A percentile compares a stretch with the other conserved stretches of the same genome.
Conservation (phyloP, 805 yeast species). For the Dipodascopsis tothii region DNA sequence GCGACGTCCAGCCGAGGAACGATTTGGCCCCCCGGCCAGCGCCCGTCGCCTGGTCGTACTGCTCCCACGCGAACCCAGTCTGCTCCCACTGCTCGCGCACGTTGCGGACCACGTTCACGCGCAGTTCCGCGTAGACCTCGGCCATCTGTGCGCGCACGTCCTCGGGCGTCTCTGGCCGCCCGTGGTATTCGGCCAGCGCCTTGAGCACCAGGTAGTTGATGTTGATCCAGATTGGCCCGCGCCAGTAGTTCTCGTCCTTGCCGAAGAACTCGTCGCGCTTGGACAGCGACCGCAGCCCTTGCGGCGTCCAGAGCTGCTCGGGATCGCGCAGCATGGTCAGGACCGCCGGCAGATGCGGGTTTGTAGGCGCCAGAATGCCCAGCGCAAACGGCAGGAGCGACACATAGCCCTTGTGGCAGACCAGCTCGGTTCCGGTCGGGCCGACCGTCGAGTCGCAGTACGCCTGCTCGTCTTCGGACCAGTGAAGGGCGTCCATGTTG, state of each 20-base stretch:
- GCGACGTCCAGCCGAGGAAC: slow-evolving; percentile 90
- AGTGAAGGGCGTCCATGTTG: slow-evolving; percentile 69
- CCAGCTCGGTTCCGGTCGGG: slow-evolving; percentile 50
- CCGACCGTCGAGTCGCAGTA: slow-evolving; percentile 82
- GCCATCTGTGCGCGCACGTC: slow-evolving; percentile 37
- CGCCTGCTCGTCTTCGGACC: slow-evolving; percentile 58
- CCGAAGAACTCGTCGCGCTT: slow-evolving; percentile 57
- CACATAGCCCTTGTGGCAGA: slow-evolving; percentile 87
- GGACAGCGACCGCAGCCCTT: slow-evolving; percentile 76
- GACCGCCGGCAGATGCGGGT: slow-evolving; percentile 40
- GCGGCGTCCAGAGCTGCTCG: slow-evolving; percentile 65
- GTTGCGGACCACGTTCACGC: slow-evolving; percentile 61
- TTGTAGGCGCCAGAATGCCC: slow-evolving; percentile 48
- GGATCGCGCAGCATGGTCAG: slow-evolving; percentile 59
- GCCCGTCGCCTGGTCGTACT: slow-evolving; percentile 74
- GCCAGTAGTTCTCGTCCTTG: slow-evolving; percentile 87
- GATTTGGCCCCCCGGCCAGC: slow-evolving; percentile 72
- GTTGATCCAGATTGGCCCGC: slow-evolving; percentile 89
- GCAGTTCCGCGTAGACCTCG: slow-evolving; percentile 49
- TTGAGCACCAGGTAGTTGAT: slow-evolving; percentile 79
- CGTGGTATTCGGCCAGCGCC: slow-evolving; percentile 50
- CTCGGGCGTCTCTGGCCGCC: slow-evolving; percentile 29
- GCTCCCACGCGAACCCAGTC: slow-evolving; percentile 86
- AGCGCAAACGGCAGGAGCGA: slow-evolving; percentile 78
- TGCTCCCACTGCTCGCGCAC: slow-evolving; percentile 59